Percentiles rank a stretch among this genome's conserved stretches.
phyloP scores from a whole-genome alignment of 129 eudicot genomes.

The Calendula officinalis region DNA sequence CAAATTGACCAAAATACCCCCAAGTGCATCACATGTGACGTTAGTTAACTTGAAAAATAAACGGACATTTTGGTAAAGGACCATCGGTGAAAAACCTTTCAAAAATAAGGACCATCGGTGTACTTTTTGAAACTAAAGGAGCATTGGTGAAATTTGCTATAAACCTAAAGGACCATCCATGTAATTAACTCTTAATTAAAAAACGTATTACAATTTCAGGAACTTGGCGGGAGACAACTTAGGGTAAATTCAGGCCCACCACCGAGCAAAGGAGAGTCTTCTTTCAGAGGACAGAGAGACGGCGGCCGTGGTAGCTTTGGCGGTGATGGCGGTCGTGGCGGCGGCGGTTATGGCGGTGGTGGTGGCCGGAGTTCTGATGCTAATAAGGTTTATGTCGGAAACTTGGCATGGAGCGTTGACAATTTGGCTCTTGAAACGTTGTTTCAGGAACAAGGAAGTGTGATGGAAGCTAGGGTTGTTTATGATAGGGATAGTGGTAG shows the following conservation, averaged over 20 bases:
- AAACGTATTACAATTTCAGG: constrained; percentile 37
- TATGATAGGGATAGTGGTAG: constrained; percentile 88
- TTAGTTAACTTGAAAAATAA: too few relatives aligned
- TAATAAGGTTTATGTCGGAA: constrained; percentile 73
- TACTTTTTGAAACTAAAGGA: too few relatives aligned
- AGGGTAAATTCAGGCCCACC: constrained; percentile 88
- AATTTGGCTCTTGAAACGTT: constrained; percentile 61
- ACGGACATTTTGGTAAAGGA: too few relatives aligned
- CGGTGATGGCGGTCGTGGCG: constrained; percentile 4
- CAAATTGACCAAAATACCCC: too few relatives aligned
- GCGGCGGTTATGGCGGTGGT: constrained; percentile 27
- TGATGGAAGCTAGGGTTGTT: constrained; percentile 74
- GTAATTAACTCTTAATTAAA: too few relatives aligned
- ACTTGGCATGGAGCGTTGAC: constrained; percentile 83
- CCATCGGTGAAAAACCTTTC: too few relatives aligned
- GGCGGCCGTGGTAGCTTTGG: constrained; percentile 28
- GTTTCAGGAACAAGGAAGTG: constrained; percentile 77
- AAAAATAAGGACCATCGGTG: too few relatives aligned
- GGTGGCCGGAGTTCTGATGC: constrained; percentile 48
- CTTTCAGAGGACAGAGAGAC: constrained; percentile 47
- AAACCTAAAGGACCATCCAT: too few relatives aligned
- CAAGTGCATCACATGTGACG: too few relatives aligned
- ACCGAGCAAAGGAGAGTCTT: constrained; percentile 50
- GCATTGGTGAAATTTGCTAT: too few relatives aligned
- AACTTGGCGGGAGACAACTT: constrained; percentile 68